phyloP scores from a whole-genome alignment of 2,329 filamentous ascomycete genomes.

The Decorospora gaudefroyi region DNA sequence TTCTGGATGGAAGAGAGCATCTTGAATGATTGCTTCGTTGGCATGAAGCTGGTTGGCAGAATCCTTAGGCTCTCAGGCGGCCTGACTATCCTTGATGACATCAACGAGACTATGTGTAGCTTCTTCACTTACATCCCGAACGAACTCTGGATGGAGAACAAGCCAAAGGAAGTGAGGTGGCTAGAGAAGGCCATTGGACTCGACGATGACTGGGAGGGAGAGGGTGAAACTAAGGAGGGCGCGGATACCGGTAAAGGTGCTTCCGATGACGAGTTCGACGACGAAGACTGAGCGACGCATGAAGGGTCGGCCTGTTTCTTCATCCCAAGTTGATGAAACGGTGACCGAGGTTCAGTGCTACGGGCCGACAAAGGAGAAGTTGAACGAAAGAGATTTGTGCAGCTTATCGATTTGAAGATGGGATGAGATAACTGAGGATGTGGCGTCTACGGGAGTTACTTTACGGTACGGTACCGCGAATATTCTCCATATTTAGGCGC shows the following conservation, averaged over 20 bases:
- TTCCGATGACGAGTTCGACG: conserved; percentile 25
- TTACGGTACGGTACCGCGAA: no score
- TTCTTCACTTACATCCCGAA: conserved; percentile 54
- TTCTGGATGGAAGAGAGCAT: conserved; percentile 72
- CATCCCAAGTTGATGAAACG: background rate
- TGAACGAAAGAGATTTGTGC: no score
- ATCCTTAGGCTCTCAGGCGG: conserved; percentile 32
- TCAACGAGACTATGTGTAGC: conserved; percentile 48
- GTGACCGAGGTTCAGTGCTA: no score
- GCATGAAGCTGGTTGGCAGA: conserved; percentile 55
- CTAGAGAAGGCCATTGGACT: conserved; percentile 27
- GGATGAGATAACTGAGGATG: no score
- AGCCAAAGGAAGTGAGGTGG: conserved; percentile 36
- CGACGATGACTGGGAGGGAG: conserved; percentile 21
- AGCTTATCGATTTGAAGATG: no score
- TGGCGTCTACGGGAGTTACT: no score
- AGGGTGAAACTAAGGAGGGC: conserved; percentile 11
- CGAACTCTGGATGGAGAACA: conserved; percentile 45
- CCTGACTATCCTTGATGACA: conserved; percentile 45
- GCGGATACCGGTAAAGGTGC: conserved; percentile 17
- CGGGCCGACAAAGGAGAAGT: no score
- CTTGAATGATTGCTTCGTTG: conserved; percentile 62
- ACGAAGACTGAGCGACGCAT: conserved; percentile 10
- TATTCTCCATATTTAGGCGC: no score
- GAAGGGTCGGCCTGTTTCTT: background rate